Base-by-base conservation (phyloP, 1,139 yeast genomes). In the Yamadazyma songkhlaensis region DNA sequence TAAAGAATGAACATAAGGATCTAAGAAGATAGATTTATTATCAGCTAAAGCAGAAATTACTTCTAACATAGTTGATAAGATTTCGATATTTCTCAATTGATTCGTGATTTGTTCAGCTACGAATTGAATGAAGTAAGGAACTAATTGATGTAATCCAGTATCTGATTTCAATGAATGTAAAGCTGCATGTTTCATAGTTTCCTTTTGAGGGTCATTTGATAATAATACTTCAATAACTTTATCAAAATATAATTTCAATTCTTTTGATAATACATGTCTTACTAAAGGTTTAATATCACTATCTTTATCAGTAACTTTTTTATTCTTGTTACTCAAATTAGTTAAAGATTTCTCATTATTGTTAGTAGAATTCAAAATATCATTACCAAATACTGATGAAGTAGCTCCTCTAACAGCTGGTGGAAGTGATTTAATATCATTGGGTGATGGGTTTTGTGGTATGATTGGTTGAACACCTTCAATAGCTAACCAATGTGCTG, bases 401-500 rank as follows among this genome's bases (percentile, higher is more conserved):
- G 85, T 79, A 5, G 90, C 86, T 31, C 94, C 94, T 53, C 94
- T 68, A 30, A 78, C 72, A 12, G 78, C 67, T 2, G 90, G 84
- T 29, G 86, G 82, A 17, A 83, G 58, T 37, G 72, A 70, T 53
- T 79, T 80, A 39, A 84, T 79, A 50, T 84, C 95, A 30, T 81
- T 73, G 17, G 90, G 79, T 32, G 85, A 77, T 25, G 99, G 99
- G 62, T 94, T 94, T 62, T 94, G 98, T 2, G 97, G 95, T 40
- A 94, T 92, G 37, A 94, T 84, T 1, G 99, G 98, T 57, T 94
- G 99, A 3, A 94, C 96, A 38, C 99, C 99, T 62, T 94, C 99
- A 41, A 94, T 87, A 1, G 98, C 97, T 29, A 94, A 72, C 98
- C 99, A 94, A 60, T 94, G 99, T 2, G 97, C 96, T 0, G 97